phyloP scores from a whole-genome alignment of 2,329 filamentous ascomycete genomes.

The Thielaviopsis populi region DNA sequence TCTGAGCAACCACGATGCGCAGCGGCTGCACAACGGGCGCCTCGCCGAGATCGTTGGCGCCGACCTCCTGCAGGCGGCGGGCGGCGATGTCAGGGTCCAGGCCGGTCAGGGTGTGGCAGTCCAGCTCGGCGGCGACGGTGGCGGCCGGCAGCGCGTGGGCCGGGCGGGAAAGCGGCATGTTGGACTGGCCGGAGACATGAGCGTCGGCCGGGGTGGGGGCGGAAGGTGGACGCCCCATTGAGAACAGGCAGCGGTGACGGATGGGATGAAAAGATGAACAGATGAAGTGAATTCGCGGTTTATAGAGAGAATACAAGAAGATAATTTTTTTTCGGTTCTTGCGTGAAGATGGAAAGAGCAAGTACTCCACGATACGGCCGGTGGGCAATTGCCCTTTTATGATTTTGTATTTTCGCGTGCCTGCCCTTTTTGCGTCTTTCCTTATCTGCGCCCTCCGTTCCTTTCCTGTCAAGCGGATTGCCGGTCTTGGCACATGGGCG shows the following conservation, averaged over 20 bases:
- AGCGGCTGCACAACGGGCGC: slow-evolving; percentile 35
- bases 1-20: slow-evolving; percentile 42
- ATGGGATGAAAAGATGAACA: too few species aligned
- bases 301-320: neutral
- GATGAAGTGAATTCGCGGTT: too few species aligned
- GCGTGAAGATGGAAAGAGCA: neutral
- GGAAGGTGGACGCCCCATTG: slow-evolving; percentile 3
- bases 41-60: slow-evolving; percentile 41
- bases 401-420: neutral
- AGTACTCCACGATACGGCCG: neutral
- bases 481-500: neutral
- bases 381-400: too few species aligned
- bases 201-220: slow-evolving; percentile 1
- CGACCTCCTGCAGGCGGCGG: slow-evolving; percentile 36
- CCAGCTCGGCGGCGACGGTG: slow-evolving; percentile 37
- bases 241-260: neutral
- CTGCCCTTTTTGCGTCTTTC: neutral
- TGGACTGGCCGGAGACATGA: slow-evolving; percentile 26
- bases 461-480: neutral
- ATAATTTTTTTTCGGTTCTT: neutral
- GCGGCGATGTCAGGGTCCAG: slow-evolving; percentile 37
- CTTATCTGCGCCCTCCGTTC: neutral
- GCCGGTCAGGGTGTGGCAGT: slow-evolving; percentile 38
- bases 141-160: slow-evolving; percentile 40
- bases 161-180: slow-evolving; percentile 33